Base-by-base conservation (phyloP, 192 early-diverging fungal species). In the Mortierella hygrophila region DNA sequence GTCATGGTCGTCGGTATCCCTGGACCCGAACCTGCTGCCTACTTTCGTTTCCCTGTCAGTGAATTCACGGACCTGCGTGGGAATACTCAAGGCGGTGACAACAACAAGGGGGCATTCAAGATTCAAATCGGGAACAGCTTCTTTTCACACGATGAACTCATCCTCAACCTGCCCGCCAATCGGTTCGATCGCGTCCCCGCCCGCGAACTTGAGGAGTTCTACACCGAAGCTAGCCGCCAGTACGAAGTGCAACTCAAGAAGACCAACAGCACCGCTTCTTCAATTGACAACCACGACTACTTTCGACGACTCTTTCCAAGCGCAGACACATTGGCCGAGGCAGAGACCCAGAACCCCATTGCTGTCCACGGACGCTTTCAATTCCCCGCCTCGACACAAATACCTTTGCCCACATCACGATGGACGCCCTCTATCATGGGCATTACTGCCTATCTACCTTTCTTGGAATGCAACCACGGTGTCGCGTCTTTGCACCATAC, bases 381-480 rank as follows among this genome's bases (percentile, higher is more conserved):
- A 44, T 79, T 88, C 63, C 71, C 77, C 4, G 78, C 80, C 18
- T 60, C 55, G 20, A 68, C 88, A 20, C 76, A 70, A 26, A 87
- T 77, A 29, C 80, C 80, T 4, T 69, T 92, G 21, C 86, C 89
- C 8, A 74, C 65, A 15, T 77, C 85, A 18, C 68, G 6, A 11
- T 26, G 70, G 40, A 29, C 16, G 6, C 90, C 90, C 3, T 75
- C 80, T 11, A 80, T 91, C 8, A 91, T 91, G 90, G 90, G 90
- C 4, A 29, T 88, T 26, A 81, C 90, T 23, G 82, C 76, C 8
- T 91, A 91, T 35, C 20, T 90, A 18, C 90, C 90, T 0, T 87
- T 90, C 37, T 69, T 91, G 29, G 90, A 91, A 70, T 91, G 90
- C 72, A 88, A 90, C 47, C 90, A 91, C 78, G 91, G 89, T 13